phyloP scores from a whole-genome alignment of 768 basidiomycete species.

The Mycena polygramma region DNA sequence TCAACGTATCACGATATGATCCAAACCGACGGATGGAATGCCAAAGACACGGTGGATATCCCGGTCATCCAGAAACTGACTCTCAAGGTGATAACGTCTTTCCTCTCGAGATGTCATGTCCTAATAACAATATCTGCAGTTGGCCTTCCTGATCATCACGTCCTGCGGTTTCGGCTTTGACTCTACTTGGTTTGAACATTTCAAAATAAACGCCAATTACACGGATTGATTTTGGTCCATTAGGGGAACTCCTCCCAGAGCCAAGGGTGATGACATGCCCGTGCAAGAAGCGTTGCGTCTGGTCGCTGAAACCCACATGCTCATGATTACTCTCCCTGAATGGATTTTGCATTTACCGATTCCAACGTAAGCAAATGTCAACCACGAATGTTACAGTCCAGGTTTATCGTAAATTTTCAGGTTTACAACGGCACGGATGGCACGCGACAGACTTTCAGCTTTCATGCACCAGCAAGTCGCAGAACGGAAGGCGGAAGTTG shows the following conservation, averaged over 20 bases:
- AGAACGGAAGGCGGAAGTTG: conserved; percentile 51
- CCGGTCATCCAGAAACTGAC: conserved; percentile 50
- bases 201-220: background rate
- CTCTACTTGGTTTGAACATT: conserved; percentile 51
- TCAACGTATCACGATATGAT: conserved; percentile 56
- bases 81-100: conserved; percentile 48
- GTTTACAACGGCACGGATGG: conserved; percentile 39
- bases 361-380: conserved; percentile 44
- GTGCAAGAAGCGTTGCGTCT: conserved; percentile 53
- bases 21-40: conserved; percentile 50
- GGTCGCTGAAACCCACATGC: conserved; percentile 47
- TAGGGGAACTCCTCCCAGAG: conserved; percentile 48
- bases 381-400: background rate
- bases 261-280: conserved; percentile 53
- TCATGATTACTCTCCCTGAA: conserved; percentile 48
- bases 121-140: conserved; percentile 39
- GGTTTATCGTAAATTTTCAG: background rate
- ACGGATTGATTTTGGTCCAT: background rate
- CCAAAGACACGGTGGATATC: conserved; percentile 44
- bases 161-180: conserved; percentile 63
- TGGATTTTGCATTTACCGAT: conserved; percentile 56
- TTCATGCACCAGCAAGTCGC: conserved; percentile 57
- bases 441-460: conserved; percentile 46
- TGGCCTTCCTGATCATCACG: conserved; percentile 58
- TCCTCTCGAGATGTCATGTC: background rate